Evolutionary conservation across 2,329 filamentous ascomycete genomes (phyloP), one percentile per base, ranked within the genome.

Genomic region (Stagonosporopsis tanaceti): DNA sequence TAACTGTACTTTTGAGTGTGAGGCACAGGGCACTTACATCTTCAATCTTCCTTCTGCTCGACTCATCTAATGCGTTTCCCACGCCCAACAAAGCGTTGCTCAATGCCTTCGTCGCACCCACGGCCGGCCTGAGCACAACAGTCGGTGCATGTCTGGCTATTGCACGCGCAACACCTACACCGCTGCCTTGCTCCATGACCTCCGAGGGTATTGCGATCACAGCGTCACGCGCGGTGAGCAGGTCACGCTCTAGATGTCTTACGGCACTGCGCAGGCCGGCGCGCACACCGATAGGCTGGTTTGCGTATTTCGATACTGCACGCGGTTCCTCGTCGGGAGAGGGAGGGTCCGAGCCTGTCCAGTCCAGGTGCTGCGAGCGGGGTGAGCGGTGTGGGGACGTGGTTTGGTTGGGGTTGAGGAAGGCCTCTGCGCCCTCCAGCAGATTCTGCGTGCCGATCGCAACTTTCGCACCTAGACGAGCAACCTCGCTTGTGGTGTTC

Each of bases 391-490:
- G 66, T 0, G 79, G 76, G 4, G 67, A 60, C 5, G 62, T 37
- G 15, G 55, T 44, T 63, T 73, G 45, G 70, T 70, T 65, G 0
- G 80, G 77, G 5, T 77, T 77, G 37, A 97, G 82, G 60, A 97
- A 83, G 17, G 87, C 91, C 76, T 99, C 96, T 0, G 93, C 93
- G 17, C 90, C 91, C 71, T 97, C 90, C 1, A 99, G 85, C 15
- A 93, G 87, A n/a, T 90, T 95, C 70, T 98, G 95, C 3, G 96
- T 97, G 32, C 95, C 95, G 47, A 98, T 91, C 0, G 94, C 94
- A 47, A 98, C 82, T 76, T 97, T 98, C 42, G 95, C 95, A 12
- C 95, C 94, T 0, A 99, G 82, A 69, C 95, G 95, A 62, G 97
- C 90, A n/a, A 98, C 84, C 72, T 97, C 95, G 0, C 90, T 96